Evolutionary conservation across 768 basidiomycete species (phyloP).

Genomic region (Phylloporus sp.): DNA sequence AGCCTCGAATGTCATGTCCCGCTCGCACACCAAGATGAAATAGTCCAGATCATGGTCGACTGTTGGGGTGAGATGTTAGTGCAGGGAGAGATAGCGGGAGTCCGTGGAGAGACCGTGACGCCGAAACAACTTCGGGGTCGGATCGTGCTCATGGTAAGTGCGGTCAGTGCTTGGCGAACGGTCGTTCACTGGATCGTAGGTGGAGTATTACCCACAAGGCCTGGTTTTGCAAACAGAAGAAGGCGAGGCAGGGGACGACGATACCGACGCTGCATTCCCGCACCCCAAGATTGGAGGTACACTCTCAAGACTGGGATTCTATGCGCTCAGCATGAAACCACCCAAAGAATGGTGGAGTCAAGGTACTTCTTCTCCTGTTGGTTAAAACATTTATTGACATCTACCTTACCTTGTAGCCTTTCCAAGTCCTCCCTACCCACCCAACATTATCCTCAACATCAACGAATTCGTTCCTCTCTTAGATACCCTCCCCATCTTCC

Average conservation of each 20-base stretch:
- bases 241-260: constrained; percentile 6
- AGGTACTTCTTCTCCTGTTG: constrained; percentile 22
- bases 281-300: constrained; percentile 42
- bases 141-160: constrained; percentile 52
- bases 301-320: constrained; percentile 53
- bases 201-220: constrained; percentile 46
- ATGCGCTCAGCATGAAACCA: constrained; percentile 61
- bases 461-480: constrained; percentile 50
- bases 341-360: constrained; percentile 43
- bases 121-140: constrained; percentile 47
- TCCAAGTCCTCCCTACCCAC: constrained; percentile 18
- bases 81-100: constrained; percentile 17
- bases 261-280: background rate
- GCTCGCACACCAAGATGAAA: constrained; percentile 42
- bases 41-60: constrained; percentile 48
- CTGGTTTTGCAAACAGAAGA: constrained; percentile 1
- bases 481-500: constrained; percentile 32
- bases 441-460: constrained; percentile 55
- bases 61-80: constrained; percentile 52
- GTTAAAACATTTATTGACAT: background rate
- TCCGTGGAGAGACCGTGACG: constrained; percentile 31
- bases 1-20: constrained; percentile 62
- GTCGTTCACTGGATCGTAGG: constrained; percentile 28
- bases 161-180: background rate
- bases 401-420: constrained; percentile 4